Conservation (phyloP, 805 yeast genomes). For the Ogataea pignaliae region DNA sequence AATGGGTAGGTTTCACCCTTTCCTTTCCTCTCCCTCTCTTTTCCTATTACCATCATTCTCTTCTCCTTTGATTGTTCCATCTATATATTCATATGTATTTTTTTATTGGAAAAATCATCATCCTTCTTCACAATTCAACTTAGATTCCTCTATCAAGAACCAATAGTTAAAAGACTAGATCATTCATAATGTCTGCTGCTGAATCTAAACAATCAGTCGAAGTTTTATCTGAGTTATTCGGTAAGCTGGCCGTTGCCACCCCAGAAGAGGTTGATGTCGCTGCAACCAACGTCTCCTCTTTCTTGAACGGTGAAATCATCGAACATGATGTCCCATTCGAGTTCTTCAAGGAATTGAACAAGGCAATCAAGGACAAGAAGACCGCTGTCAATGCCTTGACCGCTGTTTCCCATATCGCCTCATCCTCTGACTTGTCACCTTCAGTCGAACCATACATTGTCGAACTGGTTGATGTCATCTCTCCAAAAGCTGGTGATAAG, state of each 20-base stretch:
- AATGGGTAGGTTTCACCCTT: no score
- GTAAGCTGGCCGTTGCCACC: slow-evolving; percentile 85
- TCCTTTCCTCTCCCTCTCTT: no score
- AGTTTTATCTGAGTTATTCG: slow-evolving; percentile 90
- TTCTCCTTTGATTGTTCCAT: no score
- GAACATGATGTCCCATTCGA: slow-evolving; percentile 96
- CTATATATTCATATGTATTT: no score
- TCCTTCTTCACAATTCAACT: no score
- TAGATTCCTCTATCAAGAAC: no score
- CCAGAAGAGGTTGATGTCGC: slow-evolving; percentile 79
- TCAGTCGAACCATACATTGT: slow-evolving; percentile 96
- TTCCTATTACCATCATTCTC: no score
- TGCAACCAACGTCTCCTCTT: slow-evolving; percentile 85
- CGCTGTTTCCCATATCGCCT: slow-evolving; percentile 83
- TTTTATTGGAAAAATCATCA: no score
- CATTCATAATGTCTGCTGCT: slow-evolving; percentile 27
- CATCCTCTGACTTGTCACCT: slow-evolving; percentile 73
- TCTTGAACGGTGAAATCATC: slow-evolving; percentile 93
- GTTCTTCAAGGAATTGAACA: slow-evolving; percentile 74
- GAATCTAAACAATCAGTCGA: slow-evolving; percentile 62
- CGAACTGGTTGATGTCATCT: slow-evolving; percentile 63
- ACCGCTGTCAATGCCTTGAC: slow-evolving; percentile 74
- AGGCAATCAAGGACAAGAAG: slow-evolving; percentile 80
- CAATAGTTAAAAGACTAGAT: no score
- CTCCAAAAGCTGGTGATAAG: slow-evolving; percentile 88